Evolutionary conservation across 345 rosid genomes (phyloP).

Genomic region (Diplotaxis tenuifolia): DNA sequence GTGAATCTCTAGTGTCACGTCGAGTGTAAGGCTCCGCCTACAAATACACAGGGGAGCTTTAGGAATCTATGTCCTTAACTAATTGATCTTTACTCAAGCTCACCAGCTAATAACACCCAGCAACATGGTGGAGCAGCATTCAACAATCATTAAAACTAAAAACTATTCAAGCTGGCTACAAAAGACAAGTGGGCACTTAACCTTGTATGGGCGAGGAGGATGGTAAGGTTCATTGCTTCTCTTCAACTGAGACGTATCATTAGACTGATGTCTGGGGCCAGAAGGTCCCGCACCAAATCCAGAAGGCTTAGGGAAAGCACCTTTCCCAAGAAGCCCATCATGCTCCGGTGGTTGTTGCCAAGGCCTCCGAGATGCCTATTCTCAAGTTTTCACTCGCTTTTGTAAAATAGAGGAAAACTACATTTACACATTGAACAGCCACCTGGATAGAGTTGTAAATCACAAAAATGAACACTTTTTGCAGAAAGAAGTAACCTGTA

Average conservation of each 20-base stretch:
- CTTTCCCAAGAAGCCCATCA: constrained; percentile 98
- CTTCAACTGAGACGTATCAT: constrained; percentile 60
- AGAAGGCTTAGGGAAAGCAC: constrained; percentile 82
- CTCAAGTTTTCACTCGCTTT: constrained; percentile 5
- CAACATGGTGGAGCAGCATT: constrained; percentile 12
- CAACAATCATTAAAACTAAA: constrained; percentile 1
- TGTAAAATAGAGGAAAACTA: neutral
- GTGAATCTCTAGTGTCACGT: constrained; percentile 67
- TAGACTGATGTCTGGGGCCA: constrained; percentile 59
- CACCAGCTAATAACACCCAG: constrained; percentile 14
- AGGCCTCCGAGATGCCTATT: constrained; percentile 54
- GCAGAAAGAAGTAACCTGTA: constrained; percentile 1
- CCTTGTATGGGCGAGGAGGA: constrained; percentile 96
- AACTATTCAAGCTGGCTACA: constrained; percentile 13
- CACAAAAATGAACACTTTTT: neutral
- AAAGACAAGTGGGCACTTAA: constrained; percentile 30
- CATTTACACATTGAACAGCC: constrained; percentile 10
- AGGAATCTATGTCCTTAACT: constrained; percentile 4
- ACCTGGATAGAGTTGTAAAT: constrained; percentile 9
- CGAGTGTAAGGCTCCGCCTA: constrained; percentile 75
- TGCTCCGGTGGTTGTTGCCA: constrained; percentile 92
- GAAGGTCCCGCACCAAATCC: constrained; percentile 60
- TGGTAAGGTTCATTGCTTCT: constrained; percentile 83
- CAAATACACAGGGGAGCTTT: constrained; percentile 28
- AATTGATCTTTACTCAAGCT: constrained; percentile 1